Conservation (phyloP, 1,284 basidiomycete genomes). For the Amylostereum areolatum region DNA sequence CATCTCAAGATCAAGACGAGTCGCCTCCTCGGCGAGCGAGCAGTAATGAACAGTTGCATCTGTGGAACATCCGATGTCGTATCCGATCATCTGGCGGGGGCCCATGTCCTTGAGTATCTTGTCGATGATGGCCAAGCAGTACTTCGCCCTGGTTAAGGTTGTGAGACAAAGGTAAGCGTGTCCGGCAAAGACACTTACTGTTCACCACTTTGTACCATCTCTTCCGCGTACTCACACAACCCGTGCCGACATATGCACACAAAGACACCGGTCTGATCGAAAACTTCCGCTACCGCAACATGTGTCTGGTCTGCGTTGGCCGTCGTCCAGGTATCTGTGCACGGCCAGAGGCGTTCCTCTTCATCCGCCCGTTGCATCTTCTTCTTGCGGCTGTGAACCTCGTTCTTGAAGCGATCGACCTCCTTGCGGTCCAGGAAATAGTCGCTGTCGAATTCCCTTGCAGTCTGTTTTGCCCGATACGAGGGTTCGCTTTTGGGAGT, state of each 20-base stretch:
- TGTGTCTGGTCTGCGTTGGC: neutral
- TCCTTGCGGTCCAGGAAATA: slow-evolving; percentile 7
- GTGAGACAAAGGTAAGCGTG: neutral
- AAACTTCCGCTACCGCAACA: neutral
- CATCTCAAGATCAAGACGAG: slow-evolving; percentile 2
- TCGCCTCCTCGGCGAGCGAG: slow-evolving; percentile 13
- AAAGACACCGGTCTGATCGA: slow-evolving; percentile 19
- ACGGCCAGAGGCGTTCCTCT: neutral
- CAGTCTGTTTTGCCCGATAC: slow-evolving; percentile 2
- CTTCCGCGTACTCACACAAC: slow-evolving; percentile 8
- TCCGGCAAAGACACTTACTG: neutral
- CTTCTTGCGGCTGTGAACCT: no score
- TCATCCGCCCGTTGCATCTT: no score
- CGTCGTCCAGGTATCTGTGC: neutral
- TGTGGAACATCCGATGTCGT: slow-evolving; percentile 14
- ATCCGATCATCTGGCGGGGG: slow-evolving; percentile 5
- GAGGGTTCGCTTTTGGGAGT: slow-evolving; percentile 6
- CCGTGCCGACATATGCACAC: slow-evolving; percentile 16
- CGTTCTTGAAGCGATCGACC: slow-evolving; percentile 13
- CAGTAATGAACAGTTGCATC: slow-evolving; percentile 8
- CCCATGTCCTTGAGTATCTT: slow-evolving; percentile 9
- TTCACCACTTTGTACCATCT: slow-evolving; percentile 15
- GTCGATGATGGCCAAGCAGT: slow-evolving; percentile 10
- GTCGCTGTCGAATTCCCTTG: slow-evolving; percentile 1
- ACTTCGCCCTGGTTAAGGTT: slow-evolving; percentile 11